Evolutionary conservation across 2,329 filamentous ascomycete species (phyloP), one percentile per base, ranked within the genome.

Genomic region (Leptographium procerum): DNA sequence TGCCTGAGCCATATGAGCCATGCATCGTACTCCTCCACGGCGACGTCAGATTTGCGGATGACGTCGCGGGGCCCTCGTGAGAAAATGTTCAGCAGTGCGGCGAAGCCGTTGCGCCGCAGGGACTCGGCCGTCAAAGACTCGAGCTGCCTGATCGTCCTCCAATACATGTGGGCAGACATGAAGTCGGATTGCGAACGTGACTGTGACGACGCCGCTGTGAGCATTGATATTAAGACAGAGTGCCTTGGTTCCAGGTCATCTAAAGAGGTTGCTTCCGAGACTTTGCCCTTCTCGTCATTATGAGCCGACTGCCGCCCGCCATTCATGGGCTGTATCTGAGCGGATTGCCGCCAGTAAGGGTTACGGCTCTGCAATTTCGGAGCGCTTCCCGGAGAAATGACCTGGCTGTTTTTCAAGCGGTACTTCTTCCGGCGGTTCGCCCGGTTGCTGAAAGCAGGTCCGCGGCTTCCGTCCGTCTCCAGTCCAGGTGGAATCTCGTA

Each of bases 1-100:
- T 90, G 88, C 67, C 90, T 90, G 24, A 95, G 78, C 82, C 87
- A 91, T 14, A 91, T 83, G 34, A 92, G 82, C 87, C 87, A 90
- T 4, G 86, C 86, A 63, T 90, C 87, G 61, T 89, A 89, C 61
- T 89, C 86, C 67, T 89, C 86, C 52, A 89, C 87, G 1, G 86
- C 86, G 8, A 83, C 84, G 1, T 85, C 83, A 2, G 85, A 88
- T 57, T 84, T 80, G 43, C 83, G 80, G 48, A 89, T 85, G 0
- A 83, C 83, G 64, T 89, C 85, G 14, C 85, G 77, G 1, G 87
- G 85, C 1, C 86, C 85, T 22, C 86, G 79, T 1, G 85, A 85
- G 72, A 90, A 88, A 70, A 92, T 83, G 70, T 89, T 82, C 60
- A 89, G 72, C 64, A 91, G 74, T 63, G 85, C 84, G 40, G 88